A percentile compares a stretch with the other conserved stretches of the same genome.
Conservation (phyloP, 805 yeast species). For the Monosporozyma yasuniensis region DNA sequence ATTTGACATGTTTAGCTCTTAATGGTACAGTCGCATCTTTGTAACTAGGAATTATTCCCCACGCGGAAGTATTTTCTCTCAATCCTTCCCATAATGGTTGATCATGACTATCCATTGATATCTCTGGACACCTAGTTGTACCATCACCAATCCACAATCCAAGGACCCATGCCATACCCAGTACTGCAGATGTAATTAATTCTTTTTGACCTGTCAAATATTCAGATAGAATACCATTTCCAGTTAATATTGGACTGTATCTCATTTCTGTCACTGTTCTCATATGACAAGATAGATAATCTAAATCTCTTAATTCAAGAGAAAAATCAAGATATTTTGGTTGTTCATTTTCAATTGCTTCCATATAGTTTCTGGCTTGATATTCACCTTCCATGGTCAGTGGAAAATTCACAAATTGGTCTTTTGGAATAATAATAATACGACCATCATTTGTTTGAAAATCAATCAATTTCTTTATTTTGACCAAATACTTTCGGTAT, state of each 20-base stretch:
- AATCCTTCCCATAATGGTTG: constrained; percentile 20
- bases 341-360: constrained; percentile 18
- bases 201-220: constrained; percentile 23
- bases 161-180: constrained; percentile 31
- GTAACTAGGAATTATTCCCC: constrained; percentile 22
- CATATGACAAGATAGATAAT: constrained; percentile 23
- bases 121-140: constrained; percentile 20
- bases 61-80: constrained; percentile 15
- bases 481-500: constrained; percentile 12
- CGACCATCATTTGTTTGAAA: constrained; percentile 16
- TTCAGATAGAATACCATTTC: constrained; percentile 28
- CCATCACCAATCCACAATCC: constrained; percentile 38
- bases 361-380: constrained; percentile 23
- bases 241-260: constrained; percentile 31
- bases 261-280: constrained; percentile 29
- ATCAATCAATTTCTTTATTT: constrained; percentile 17
- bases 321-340: constrained; percentile 31
- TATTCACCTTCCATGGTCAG: constrained; percentile 17
- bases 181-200: constrained; percentile 18
- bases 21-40: constrained; percentile 15
- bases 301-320: constrained; percentile 34
- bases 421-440: constrained; percentile 16
- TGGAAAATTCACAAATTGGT: constrained; percentile 19
- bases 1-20: constrained; percentile 20
- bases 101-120: constrained; percentile 28